Evolutionary conservation across 352 stramenopile species (phyloP).

Genomic region (Pythium utonaiense): DNA sequence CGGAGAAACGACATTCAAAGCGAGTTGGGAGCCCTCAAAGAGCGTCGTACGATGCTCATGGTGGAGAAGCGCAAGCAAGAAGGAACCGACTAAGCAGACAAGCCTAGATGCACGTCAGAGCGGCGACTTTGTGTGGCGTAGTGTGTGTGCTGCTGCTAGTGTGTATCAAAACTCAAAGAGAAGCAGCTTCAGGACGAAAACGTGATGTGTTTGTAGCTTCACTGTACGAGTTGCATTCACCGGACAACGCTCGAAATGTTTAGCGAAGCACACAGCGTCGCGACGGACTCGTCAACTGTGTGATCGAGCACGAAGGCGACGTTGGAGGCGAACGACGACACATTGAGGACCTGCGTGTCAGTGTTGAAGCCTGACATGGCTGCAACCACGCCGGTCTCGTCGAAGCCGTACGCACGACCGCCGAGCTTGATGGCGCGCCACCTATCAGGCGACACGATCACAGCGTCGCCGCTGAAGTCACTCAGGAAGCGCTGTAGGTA

Average conservation of each 20-base stretch:
- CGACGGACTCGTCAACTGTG: constrained; percentile 66
- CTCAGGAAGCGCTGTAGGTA: constrained; percentile 38
- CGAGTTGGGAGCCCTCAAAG: constrained; percentile 78
- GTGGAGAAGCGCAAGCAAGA: constrained; percentile 84
- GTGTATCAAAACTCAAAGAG: constrained; percentile 9
- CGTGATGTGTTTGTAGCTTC: neutral
- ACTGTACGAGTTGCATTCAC: constrained; percentile 4
- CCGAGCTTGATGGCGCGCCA: constrained; percentile 86
- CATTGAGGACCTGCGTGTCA: constrained; percentile 81
- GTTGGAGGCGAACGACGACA: constrained; percentile 84
- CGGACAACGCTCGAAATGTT: constrained; percentile 68
- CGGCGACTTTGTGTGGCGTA: constrained; percentile 9
- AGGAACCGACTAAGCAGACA: constrained; percentile 36
- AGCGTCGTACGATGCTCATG: constrained; percentile 73
- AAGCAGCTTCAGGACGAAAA: constrained; percentile 1
- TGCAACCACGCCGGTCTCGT: constrained; percentile 83
- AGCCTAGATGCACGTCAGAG: neutral
- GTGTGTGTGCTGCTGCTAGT: neutral
- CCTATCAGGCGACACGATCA: constrained; percentile 81
- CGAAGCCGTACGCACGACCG: constrained; percentile 75
- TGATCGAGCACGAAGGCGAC: constrained; percentile 81
- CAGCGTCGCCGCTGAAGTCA: constrained; percentile 64
- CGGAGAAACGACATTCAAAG: constrained; percentile 82
- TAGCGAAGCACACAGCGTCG: constrained; percentile 59
- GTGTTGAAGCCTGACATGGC: constrained; percentile 82